A percentile compares a stretch with the other conserved stretches of the same genome.
phyloP scores from a whole-genome alignment of 306 rosid genomes.

The Cucumis cinereus region DNA sequence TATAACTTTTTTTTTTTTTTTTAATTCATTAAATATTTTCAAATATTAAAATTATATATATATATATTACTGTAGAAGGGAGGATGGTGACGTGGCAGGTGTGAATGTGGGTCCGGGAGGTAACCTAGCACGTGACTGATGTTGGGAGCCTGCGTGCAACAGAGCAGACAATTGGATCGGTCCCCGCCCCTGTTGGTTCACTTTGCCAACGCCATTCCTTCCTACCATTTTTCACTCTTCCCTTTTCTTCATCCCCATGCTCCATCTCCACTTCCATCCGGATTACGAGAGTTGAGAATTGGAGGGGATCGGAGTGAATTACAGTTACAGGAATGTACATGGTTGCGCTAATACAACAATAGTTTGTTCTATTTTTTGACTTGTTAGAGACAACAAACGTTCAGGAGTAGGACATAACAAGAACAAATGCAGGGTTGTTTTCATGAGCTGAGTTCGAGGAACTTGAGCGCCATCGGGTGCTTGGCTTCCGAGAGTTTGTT shows the following conservation, averaged over 20 bases:
- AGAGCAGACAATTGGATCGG: constrained; percentile 9
- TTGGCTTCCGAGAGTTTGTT: constrained; percentile 50
- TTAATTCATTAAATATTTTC: not conserved
- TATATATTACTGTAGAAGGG: not conserved
- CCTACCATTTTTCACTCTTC: not conserved
- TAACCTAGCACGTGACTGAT: not conserved
- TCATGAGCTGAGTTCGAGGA: constrained; percentile 65
- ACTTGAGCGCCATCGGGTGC: constrained; percentile 82
- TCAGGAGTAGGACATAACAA: not conserved
- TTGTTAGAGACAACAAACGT: not conserved
- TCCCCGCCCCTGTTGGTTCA: constrained; percentile 2
- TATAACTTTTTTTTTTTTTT: not conserved
- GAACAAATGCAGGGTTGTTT: not conserved
- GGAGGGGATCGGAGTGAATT: no score
- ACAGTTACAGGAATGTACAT: not conserved
- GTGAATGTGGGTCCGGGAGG: not conserved
- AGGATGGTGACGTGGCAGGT: not conserved
- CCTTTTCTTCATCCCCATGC: not conserved
- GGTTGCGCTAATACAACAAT: not conserved
- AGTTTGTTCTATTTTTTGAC: not conserved
- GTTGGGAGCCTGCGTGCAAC: constrained; percentile 2
- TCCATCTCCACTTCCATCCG: not conserved
- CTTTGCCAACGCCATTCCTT: not conserved
- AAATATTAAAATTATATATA: not conserved
- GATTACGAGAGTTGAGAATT: no score